Base-by-base conservation (phyloP, 2,329 filamentous ascomycete species). In the Pseudocercospora cruenta region DNA sequence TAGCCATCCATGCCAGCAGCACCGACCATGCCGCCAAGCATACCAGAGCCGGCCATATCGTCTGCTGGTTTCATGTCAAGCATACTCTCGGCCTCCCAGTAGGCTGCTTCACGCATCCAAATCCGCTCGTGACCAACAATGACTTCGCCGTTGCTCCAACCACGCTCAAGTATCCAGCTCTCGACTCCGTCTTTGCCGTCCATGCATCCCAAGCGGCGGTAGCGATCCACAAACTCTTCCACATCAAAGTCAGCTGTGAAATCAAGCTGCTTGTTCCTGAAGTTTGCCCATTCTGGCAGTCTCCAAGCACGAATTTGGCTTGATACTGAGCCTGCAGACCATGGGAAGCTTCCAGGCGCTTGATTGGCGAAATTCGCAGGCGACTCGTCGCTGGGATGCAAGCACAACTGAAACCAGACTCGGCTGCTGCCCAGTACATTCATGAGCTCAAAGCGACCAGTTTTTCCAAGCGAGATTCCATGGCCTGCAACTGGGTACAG, bases 61-160 rank as follows among this genome's bases (percentile, higher is more conserved):
- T 88, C 86, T 61, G 86, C 83, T 1, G 90, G 88, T 79, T 95
- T 94, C 73, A 96, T 84, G 75, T 99, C 95, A 28, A 98, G 88
- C 91, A 97, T 96, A 67, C 88, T 92, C 81, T 99, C 95, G 4
- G 94, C 94, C 79, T 98, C 94, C 94, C 94, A 98, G 94, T 95
- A 99, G 1, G 94, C 91, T 64, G 83, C 86, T 79, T 99, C 95
- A 58, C 94, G 88, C 83, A 98, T 94, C 95, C 95, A 99, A 49
- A 99, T 89, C 33, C 95, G 91, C 78, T 98, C 93, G 65, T 89
- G 90, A 63, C 95, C 95, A 33, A 98, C 84, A 4, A 97, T 88
- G 1, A 98, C 93, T 80, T 98, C 95, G 45, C 95, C 95, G 72
- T 99, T 99, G 81, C 93, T 97, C 95, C 95, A 99, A 1, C 95